Percentiles rank a stretch among this genome's conserved stretches.
Evolutionary conservation across 768 basidiomycete species (phyloP).

Genomic region (Stropharia rugosoannulata): DNA sequence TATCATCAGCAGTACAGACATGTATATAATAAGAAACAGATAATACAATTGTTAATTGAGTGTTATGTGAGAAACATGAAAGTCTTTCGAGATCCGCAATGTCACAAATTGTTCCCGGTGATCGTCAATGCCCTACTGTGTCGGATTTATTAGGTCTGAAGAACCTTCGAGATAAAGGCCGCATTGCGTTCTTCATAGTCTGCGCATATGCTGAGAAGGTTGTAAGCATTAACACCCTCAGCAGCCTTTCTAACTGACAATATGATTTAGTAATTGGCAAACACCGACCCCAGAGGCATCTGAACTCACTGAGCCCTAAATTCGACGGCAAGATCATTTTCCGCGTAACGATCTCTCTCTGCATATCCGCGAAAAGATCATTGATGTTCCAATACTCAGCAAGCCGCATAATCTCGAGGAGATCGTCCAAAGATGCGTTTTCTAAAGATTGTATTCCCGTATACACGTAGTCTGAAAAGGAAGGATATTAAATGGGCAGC

Average conservation of each 20-base stretch:
- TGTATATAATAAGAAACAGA: too few species aligned
- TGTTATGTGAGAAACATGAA: too few species aligned
- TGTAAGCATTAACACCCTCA: constrained; percentile 13
- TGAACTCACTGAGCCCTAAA: constrained; percentile 20
- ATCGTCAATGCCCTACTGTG: too few species aligned
- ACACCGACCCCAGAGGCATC: background rate
- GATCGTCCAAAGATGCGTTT: constrained; percentile 6
- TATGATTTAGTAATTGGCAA: background rate
- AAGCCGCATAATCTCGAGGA: constrained; percentile 27
- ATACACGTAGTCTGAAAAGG: constrained; percentile 30
- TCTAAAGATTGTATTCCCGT: constrained; percentile 17
- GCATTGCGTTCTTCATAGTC: constrained; percentile 27
- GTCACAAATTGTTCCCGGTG: too few species aligned
- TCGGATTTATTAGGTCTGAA: background rate
- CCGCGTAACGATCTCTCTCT: constrained; percentile 24
- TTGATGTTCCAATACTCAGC: constrained; percentile 25
- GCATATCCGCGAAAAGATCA: constrained; percentile 23
- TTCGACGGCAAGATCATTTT: constrained; percentile 29
- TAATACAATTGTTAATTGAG: too few species aligned
- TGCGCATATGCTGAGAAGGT: constrained; percentile 21
- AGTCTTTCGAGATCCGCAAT: too few species aligned
- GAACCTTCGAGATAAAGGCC: constrained; percentile 15
- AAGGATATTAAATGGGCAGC: background rate
- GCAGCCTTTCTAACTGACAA: constrained; percentile 24
- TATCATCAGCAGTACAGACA: too few species aligned